These are phyloP conservation scores for Leccinum boreale DNA, from an alignment of 768 basidiomycete species.

Conservation along the genomic window DNA sequence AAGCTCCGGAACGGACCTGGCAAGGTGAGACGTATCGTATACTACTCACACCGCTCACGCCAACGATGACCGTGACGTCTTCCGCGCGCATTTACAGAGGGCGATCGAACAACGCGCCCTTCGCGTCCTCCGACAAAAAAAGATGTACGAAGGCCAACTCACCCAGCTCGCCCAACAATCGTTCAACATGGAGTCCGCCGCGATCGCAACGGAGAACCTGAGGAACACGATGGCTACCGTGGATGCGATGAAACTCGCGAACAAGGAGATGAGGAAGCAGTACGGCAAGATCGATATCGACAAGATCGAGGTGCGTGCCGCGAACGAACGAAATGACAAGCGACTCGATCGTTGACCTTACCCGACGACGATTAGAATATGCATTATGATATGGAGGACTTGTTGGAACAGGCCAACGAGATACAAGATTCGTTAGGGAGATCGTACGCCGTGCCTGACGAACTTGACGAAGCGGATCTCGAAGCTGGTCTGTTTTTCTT, in stretches of 20 bases:
- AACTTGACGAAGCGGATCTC: constrained; percentile 95
- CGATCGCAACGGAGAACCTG: constrained; percentile 95
- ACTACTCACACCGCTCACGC: neutral
- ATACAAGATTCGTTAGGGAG: constrained; percentile 92
- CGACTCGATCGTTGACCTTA: neutral
- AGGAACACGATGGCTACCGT: constrained; percentile 99
- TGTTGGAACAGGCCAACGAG: constrained; percentile 96
- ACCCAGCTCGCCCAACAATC: constrained; percentile 90
- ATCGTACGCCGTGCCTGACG: constrained; percentile 95
- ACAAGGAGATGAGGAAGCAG: constrained; percentile 95
- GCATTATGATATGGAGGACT: constrained; percentile 97
- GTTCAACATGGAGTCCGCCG: constrained; percentile 97
- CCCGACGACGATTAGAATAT: constrained; percentile 57
- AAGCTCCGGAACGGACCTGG: constrained; percentile 92
- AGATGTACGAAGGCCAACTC: constrained; percentile 93
- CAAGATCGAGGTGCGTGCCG: constrained; percentile 84
- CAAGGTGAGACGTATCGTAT: constrained; percentile 54
- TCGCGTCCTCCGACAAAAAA: constrained; percentile 89
- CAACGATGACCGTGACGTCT: neutral
- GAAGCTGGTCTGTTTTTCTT: constrained; percentile 71
- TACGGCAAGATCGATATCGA: constrained; percentile 97
- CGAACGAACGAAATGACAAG: neutral
- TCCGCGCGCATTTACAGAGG: constrained; percentile 41
- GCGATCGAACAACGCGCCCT: constrained; percentile 95
- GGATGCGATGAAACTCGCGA: constrained; percentile 92